Evolutionary conservation across 2,329 filamentous ascomycete species (phyloP).

Genomic region (Botryotinia calthae): DNA sequence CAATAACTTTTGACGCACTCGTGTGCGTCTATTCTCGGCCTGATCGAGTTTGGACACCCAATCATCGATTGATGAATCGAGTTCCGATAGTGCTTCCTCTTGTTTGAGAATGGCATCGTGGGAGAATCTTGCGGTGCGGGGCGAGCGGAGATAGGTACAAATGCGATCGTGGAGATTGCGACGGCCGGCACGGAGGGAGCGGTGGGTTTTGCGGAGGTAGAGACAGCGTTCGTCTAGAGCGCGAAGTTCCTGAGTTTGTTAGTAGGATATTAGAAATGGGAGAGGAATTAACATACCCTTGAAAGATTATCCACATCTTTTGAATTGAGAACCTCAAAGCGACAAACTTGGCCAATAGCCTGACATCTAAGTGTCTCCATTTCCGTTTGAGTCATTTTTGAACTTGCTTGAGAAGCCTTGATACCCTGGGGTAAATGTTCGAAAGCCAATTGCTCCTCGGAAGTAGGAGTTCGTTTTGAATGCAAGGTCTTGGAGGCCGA

Average conservation of each 20-base stretch:
- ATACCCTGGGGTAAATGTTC: slow-evolving; percentile 60
- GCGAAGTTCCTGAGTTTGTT: slow-evolving; percentile 59
- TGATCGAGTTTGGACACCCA: slow-evolving; percentile 79
- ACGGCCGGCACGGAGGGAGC: slow-evolving; percentile 69
- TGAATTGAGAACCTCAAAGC: slow-evolving; percentile 62
- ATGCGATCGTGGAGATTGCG: slow-evolving; percentile 75
- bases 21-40: slow-evolving; percentile 72
- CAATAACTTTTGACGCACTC: slow-evolving; percentile 74
- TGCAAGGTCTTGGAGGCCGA: slow-evolving; percentile 26
- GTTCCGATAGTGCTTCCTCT: slow-evolving; percentile 73
- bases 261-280: background rate
- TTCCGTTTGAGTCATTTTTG: slow-evolving; percentile 49
- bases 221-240: slow-evolving; percentile 75
- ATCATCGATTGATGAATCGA: slow-evolving; percentile 76
- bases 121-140: slow-evolving; percentile 68
- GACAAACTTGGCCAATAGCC: slow-evolving; percentile 58
- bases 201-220: slow-evolving; percentile 74
- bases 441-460: slow-evolving; percentile 55
- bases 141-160: slow-evolving; percentile 72
- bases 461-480: slow-evolving; percentile 8
- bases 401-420: slow-evolving; percentile 51
- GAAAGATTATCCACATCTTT: slow-evolving; percentile 65
- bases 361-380: slow-evolving; percentile 55
- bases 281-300: slow-evolving; percentile 45
- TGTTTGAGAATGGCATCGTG: slow-evolving; percentile 74